Base-by-base conservation (phyloP, 306 rosid genomes). In the Vigna mungo region DNA sequence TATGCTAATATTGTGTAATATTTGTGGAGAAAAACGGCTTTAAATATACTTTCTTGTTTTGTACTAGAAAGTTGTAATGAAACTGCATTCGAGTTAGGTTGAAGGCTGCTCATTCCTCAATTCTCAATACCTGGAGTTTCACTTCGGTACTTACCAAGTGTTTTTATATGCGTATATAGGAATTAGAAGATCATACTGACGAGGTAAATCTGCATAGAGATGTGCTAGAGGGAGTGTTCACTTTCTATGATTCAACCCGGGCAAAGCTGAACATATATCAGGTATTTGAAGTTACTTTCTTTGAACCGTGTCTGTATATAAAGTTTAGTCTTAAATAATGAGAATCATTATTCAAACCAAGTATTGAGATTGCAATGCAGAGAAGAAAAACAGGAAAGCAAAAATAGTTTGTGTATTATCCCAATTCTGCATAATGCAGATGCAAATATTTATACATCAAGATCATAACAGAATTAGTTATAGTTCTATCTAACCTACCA, bases 151-250 rank as follows among this genome's bases (percentile, higher is more conserved):
- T 84, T 70, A 79, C 53, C 52, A 12, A 56, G 68, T 60, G 47
- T 32, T 77, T 11, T 44, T 3, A 12, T 69, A n/a, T 67, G 37
- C 85, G 23, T 53, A 62, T 70, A 30, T 85, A 96, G 99, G 99
- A 91, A 83, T 84, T 96, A 83, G 96, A 92, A 88, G 96, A 86
- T 56, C 96, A 91, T 49, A 92, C 98, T 14, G 89, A 85, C 79
- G 89, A 86, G 77, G 98, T 96, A 80, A 83, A 81, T 74, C 69
- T 96, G 75, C 97, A 96, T 77, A 90, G 93, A 59, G 99, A 92
- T 76, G 85, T 84, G 71, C 88, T 96, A 56, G 98, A 96, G 46
- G 99, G 96, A 65, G 81, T 87, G 72, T 91, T 96, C 89, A 91
- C 97, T 60, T 92, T 96, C 85, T 92, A 92, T 78, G 97, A 89